Evolutionary conservation across 306 rosid genomes (phyloP).

Genomic region (barrel medic (Medicago truncatula)): DNA sequence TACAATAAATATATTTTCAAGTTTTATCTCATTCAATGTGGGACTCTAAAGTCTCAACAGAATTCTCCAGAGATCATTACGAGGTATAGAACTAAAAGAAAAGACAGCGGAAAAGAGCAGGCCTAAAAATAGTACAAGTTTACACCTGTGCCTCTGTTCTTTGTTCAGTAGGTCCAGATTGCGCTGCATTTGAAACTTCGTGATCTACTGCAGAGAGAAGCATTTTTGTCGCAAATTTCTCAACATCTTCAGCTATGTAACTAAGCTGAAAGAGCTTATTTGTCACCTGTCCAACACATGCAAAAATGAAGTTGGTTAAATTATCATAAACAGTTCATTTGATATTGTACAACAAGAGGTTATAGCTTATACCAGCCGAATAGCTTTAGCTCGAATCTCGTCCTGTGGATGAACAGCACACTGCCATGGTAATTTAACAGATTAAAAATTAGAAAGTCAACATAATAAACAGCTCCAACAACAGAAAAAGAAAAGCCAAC

Average conservation of each 20-base stretch:
- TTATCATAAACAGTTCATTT: slow-evolving; percentile 13
- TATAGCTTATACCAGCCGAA: slow-evolving; percentile 81
- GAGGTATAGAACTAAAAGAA: slow-evolving; percentile 29
- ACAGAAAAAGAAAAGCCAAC: slow-evolving; percentile 28
- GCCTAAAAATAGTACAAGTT: slow-evolving; percentile 20
- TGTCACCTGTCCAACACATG: slow-evolving; percentile 70
- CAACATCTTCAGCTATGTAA: slow-evolving; percentile 77
- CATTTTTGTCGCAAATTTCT: slow-evolving; percentile 78
- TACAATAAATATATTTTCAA: not conserved
- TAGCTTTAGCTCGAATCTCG: slow-evolving; percentile 95
- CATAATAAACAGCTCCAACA: slow-evolving; percentile 1
- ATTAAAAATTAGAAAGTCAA: slow-evolving; percentile 33
- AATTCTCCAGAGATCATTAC: slow-evolving; percentile 7
- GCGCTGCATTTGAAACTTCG: slow-evolving; percentile 55
- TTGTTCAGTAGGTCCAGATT: slow-evolving; percentile 57
- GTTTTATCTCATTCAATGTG: not conserved
- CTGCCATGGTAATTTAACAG: slow-evolving; percentile 59
- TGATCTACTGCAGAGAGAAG: slow-evolving; percentile 73
- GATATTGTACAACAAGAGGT: slow-evolving; percentile 30
- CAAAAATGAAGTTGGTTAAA: slow-evolving; percentile 29
- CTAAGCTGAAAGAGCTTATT: slow-evolving; percentile 91
- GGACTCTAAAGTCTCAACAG: not conserved
- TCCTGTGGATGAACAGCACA: slow-evolving; percentile 94
- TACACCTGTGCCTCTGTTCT: slow-evolving; percentile 59
- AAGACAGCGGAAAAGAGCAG: not conserved